These are phyloP conservation scores for Ceratobasidium papillatum DNA, from an alignment of 1,284 basidiomycete genomes.

Conservation along the genomic window DNA sequence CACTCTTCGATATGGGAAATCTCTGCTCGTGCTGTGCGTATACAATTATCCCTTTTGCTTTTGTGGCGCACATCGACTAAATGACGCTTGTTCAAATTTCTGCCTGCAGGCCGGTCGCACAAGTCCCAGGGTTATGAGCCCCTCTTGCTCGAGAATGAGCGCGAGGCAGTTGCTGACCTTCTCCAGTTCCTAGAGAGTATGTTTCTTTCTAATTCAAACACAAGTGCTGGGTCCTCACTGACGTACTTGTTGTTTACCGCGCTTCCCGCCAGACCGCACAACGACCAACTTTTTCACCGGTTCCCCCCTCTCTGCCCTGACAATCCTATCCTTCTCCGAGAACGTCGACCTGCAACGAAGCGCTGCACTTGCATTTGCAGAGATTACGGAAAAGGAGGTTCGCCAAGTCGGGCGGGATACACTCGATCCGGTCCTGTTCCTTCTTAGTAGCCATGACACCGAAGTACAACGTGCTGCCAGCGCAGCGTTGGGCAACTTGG, in stretches of 20 bases:
- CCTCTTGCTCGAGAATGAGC: constrained; percentile 94
- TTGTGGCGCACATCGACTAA: constrained; percentile 14
- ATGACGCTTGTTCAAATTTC: constrained; percentile 32
- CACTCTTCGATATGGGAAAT: constrained; percentile 27
- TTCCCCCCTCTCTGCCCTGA: constrained; percentile 90
- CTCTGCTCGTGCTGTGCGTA: constrained; percentile 39
- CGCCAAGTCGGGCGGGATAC: constrained; percentile 97
- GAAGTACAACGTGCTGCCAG: constrained; percentile 99
- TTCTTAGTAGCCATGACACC: constrained; percentile 96
- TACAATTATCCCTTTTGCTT: background rate
- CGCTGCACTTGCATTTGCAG: constrained; percentile 97
- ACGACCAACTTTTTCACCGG: constrained; percentile 97
- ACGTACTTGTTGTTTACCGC: constrained; percentile 30
- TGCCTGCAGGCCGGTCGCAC: constrained; percentile 34
- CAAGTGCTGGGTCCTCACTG: constrained; percentile 1
- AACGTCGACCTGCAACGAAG: constrained; percentile 99
- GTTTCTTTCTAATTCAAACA: constrained; percentile 49
- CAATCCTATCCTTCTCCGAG: constrained; percentile 98
- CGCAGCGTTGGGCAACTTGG: constrained; percentile 97
- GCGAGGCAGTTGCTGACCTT: constrained; percentile 97
- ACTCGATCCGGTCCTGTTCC: constrained; percentile 96
- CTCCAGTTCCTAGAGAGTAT: constrained; percentile 97
- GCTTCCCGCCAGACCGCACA: constrained; percentile 74
- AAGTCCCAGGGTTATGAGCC: constrained; percentile 89
- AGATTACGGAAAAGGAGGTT: constrained; percentile 99